Conservation (phyloP, 176 grass and related monocot genomes). For the Pontederia paniculata region DNA sequence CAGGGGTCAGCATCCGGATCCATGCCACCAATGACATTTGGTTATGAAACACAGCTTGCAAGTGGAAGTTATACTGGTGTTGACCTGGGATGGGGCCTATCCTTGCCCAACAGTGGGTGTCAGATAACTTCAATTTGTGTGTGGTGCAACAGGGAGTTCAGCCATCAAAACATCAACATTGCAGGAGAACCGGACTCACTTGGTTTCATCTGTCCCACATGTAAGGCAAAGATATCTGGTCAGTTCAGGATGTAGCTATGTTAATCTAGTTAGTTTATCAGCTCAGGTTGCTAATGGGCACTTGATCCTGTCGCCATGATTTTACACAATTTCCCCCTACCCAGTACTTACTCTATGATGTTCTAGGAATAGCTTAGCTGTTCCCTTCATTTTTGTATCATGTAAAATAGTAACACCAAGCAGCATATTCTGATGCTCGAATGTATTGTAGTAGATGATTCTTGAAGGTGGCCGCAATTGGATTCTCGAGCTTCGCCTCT, state of each 20-base stretch:
- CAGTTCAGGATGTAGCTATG: slow-evolving; percentile 1
- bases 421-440: too few relatives aligned
- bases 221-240: slow-evolving; percentile 59
- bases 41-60: slow-evolving; percentile 37
- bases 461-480: too few relatives aligned
- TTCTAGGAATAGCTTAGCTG: too few relatives aligned
- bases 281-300: too few relatives aligned
- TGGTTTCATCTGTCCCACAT: slow-evolving; percentile 62
- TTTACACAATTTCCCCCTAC: too few relatives aligned
- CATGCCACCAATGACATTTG: slow-evolving; percentile 45
- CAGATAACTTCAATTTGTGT: slow-evolving; percentile 42
- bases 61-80: slow-evolving; percentile 20
- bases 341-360: too few relatives aligned
- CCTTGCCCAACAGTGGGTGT: slow-evolving; percentile 30
- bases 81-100: slow-evolving; percentile 66
- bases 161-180: slow-evolving; percentile 37
- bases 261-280: too few relatives aligned
- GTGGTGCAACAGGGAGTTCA: slow-evolving; percentile 67
- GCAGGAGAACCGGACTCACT: slow-evolving; percentile 38
- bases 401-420: too few relatives aligned
- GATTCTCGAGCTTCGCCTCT: too few relatives aligned
- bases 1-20: slow-evolving; percentile 22
- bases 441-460: too few relatives aligned
- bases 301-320: too few relatives aligned
- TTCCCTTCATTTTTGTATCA: too few relatives aligned